Base-by-base conservation (phyloP, 2,329 filamentous ascomycete genomes). In the Fusarium mexicanum region DNA sequence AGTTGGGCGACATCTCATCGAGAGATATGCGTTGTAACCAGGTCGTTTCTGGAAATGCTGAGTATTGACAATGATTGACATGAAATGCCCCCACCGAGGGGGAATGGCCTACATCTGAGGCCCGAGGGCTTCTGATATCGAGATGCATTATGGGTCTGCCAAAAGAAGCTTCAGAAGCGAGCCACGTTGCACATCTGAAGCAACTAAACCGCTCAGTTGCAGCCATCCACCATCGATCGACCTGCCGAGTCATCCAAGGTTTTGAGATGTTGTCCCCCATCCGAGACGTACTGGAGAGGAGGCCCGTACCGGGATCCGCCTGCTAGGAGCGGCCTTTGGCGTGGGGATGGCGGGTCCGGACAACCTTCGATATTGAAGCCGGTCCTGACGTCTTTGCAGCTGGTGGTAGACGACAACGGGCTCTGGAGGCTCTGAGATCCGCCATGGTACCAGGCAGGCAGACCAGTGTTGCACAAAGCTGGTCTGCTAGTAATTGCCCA, bases 101-200 rank as follows among this genome's bases (percentile, higher is more conserved):
- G 26, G 64, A 47, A 70, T 58, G 59, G 55, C 38, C 68, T 66
- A 64, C 73, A 68, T 74, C 72, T 75, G 66, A 78, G 76, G 77
- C 76, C 76, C 64, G 77, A 79, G 55, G 69, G 67, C 70, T 74
- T 64, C 72, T 64, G 76, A 73, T 69, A 64, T 78, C 67, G 69
- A 78, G 77, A 77, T 79, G 77, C 78, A 76, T 77, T 64, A 77
- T 76, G 76, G 73, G 73, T 75, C 72, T 65, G 65, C 76, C 72
- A 75, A 60, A 71, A 73, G 76, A 76, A 71, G 73, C 76, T 76
- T 73, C 70, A 75, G 73, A 80, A 71, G 72, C 77, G 78, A 79
- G 80, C 80, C 80, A 82, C 80, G 80, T 81, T 81, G 80, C 80
- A 81, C 74, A 66, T 64, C 72, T 76, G 76, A 72, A 71, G 75